Evolutionary conservation across 176 grass and related monocot genomes (phyloP).

Genomic region (Tuctoria greenei): DNA sequence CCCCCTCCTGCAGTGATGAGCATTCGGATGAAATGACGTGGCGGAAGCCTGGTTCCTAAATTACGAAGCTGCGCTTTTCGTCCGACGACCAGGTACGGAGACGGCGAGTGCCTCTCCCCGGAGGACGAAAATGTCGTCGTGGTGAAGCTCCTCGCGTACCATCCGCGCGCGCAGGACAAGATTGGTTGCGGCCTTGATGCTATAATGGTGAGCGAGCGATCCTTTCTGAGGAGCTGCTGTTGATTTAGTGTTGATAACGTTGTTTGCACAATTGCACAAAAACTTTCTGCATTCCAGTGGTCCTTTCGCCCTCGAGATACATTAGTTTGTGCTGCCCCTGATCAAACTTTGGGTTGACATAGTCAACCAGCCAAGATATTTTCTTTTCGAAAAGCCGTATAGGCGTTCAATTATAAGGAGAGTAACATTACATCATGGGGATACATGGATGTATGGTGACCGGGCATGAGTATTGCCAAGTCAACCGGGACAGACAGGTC

Average conservation of each 20-base stretch:
- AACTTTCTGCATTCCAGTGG: too few species aligned
- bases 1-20: not conserved
- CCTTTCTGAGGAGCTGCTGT: not conserved
- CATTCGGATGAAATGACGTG: not conserved
- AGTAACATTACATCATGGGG: too few species aligned
- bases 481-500: too few species aligned
- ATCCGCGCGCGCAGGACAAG: slow-evolving; percentile 77
- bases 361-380: not conserved
- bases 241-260: not conserved
- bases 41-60: not conserved
- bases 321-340: not conserved
- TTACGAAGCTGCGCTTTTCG: not conserved
- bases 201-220: slow-evolving; percentile 69
- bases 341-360: not conserved
- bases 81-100: slow-evolving; percentile 58
- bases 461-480: too few species aligned
- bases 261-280: too few species aligned
- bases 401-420: too few species aligned
- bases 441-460: too few species aligned
- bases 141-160: slow-evolving; percentile 76
- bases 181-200: slow-evolving; percentile 80
- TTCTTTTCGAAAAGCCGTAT: too few species aligned
- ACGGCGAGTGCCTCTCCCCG: slow-evolving; percentile 61
- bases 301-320: too few species aligned
- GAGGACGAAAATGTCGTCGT: slow-evolving; percentile 61